Evolutionary conservation across 257 asterid species (phyloP).

Genomic region (Salvia miltiorrhiza): DNA sequence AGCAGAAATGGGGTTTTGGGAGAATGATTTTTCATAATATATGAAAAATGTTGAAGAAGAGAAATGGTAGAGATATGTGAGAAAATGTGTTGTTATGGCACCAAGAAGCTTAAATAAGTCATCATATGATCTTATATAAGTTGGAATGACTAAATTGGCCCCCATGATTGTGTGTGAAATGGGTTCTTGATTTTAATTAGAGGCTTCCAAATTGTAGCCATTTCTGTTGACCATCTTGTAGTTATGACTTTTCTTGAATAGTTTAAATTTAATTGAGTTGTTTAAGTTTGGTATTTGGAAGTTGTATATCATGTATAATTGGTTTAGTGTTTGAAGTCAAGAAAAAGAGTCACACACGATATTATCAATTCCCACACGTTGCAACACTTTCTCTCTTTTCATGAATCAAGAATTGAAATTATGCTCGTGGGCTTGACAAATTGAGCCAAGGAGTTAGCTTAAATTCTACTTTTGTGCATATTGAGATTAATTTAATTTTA

Average conservation of each 20-base stretch:
- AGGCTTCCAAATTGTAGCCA: constrained; percentile 7
- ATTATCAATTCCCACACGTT: constrained; percentile 10
- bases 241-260: constrained; percentile 21
- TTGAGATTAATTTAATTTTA: neutral
- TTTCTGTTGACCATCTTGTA: constrained; percentile 25
- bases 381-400: constrained; percentile 2
- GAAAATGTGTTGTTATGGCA: constrained; percentile 9
- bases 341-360: neutral
- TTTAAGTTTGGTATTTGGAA: neutral
- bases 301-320: neutral
- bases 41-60: neutral
- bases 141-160: constrained; percentile 24
- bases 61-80: neutral
- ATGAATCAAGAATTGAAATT: constrained; percentile 25
- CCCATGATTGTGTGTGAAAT: constrained; percentile 25
- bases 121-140: neutral
- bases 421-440: constrained; percentile 22
- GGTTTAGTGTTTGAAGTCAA: neutral
- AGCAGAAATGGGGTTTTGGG: constrained; percentile 3
- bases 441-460: neutral
- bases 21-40: constrained; percentile 24
- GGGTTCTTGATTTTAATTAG: neutral
- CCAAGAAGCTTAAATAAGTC: constrained; percentile 14
- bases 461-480: neutral
- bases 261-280: neutral